Conservation (phyloP, 1,284 basidiomycete species). For the Ustilago xerochloae region DNA sequence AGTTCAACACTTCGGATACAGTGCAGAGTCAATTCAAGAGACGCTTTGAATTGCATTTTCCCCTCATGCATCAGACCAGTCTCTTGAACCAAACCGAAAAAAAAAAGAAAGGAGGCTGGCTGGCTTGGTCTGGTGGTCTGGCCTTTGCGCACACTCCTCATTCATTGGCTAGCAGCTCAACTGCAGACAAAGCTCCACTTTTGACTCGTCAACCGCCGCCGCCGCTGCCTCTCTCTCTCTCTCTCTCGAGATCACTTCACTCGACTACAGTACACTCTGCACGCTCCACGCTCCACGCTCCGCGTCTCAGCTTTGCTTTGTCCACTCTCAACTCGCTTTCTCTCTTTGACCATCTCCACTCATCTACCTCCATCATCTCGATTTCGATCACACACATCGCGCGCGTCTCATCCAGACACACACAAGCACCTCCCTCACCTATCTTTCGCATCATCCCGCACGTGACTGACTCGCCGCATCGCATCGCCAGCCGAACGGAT, state of each 20-base stretch:
- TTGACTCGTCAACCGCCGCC: neutral
- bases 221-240: neutral
- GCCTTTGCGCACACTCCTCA: neutral
- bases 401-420: neutral
- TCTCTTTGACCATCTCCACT: constrained; percentile 11
- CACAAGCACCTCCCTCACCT: constrained; percentile 6
- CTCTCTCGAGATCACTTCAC: constrained; percentile 7
- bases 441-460: constrained; percentile 14
- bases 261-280: no score
- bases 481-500: no score
- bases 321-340: no score
- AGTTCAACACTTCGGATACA: constrained; percentile 5
- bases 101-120: constrained; percentile 1
- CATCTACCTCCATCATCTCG: constrained; percentile 11
- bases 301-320: constrained; percentile 1
- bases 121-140: constrained; percentile 32
- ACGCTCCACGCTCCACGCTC: constrained; percentile 34
- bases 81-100: neutral
- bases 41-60: neutral
- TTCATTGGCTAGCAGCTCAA: constrained; percentile 7
- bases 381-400: constrained; percentile 11
- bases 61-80: constrained; percentile 9
- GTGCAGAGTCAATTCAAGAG: neutral
- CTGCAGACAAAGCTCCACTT: constrained; percentile 14
- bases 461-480: neutral